phyloP scores from a whole-genome alignment of 2,329 filamentous ascomycete species.

The Hawksworthiomyces lignivorus region DNA sequence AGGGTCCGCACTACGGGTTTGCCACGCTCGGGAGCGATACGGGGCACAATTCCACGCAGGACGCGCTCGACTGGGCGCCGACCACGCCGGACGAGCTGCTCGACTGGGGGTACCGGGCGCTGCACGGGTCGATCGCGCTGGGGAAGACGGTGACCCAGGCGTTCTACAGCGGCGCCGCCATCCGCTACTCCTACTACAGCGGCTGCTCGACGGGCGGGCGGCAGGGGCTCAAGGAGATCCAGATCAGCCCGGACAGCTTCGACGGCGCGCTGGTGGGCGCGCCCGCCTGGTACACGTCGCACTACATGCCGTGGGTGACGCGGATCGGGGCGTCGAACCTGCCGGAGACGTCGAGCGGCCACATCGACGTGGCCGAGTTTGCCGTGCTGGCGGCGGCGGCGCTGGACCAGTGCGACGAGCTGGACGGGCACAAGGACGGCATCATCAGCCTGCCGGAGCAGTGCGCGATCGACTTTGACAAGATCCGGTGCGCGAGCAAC shows the following conservation, averaged over 20 bases:
- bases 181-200: slow-evolving; percentile 44
- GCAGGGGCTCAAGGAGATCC: slow-evolving; percentile 47
- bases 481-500: slow-evolving; percentile 2
- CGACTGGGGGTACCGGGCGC: slow-evolving; percentile 34
- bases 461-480: slow-evolving; percentile 25
- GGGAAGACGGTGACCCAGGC: slow-evolving; percentile 40
- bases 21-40: slow-evolving; percentile 36
- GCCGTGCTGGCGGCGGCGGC: slow-evolving; percentile 30
- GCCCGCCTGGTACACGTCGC: slow-evolving; percentile 33
- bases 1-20: slow-evolving; percentile 29
- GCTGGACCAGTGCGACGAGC: slow-evolving; percentile 31
- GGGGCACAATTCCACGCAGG: slow-evolving; percentile 28
- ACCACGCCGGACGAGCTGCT: slow-evolving; percentile 26
- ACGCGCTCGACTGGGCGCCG: slow-evolving; percentile 29
- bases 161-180: slow-evolving; percentile 36
- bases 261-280: slow-evolving; percentile 48
- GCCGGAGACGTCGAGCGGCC: slow-evolving; percentile 29
- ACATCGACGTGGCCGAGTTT: slow-evolving; percentile 35
- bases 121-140: slow-evolving; percentile 41
- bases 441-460: slow-evolving; percentile 24
- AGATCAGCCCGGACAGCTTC: slow-evolving; percentile 47
- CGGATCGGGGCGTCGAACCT: slow-evolving; percentile 37
- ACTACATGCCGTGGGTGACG: slow-evolving; percentile 31
- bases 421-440: slow-evolving; percentile 32
- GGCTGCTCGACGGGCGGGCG: slow-evolving; percentile 54